Base-by-base conservation (phyloP, 2,329 filamentous ascomycete genomes). In the Spiromastix sp. region DNA sequence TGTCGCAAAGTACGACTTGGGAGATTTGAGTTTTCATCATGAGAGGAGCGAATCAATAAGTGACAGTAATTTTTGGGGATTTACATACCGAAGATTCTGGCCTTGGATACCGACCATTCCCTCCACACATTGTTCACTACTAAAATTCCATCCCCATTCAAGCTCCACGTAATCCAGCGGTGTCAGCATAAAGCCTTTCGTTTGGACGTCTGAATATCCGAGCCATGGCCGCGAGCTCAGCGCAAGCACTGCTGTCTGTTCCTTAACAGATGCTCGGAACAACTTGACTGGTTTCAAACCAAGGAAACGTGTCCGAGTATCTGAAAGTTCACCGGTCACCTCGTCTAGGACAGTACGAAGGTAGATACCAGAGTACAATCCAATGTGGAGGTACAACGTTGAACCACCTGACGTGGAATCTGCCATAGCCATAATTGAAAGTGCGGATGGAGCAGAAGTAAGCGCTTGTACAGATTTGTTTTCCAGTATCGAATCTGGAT, bases 111-210 rank as follows among this genome's bases (percentile, higher is more conserved):
- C 87, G 36, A 95, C 89, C 70, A 95, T 89, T 37, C 87, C 87
- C 61, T 95, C 84, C 28, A 82, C 78, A 50, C 87, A 94, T 57
- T 94, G 84, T 55, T 94, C 85, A 53, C 87, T 94, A 57, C 84
- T 89, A 55, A 98, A 96, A 50, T 91, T 94, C 81, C 87, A 94
- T 3, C 84, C 87, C 70, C 85, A 95, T 57, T 94, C 86, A 18
- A 98, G 73, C 26, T 81, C 79, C 35, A 81, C 78, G 51, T 93
- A 95, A 56, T 84, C 85, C 19, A 99, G 64, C 1, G 93, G 91
- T 1, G 89, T 95, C 47, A 96, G 79, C 61, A 93, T 85, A 51
- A 95, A 94, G 24, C 79, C 79, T 52, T 84, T 85, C 2, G 82
- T 87, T 40, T 87, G 80, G 2, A 83, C 78, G 50, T 96, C 85